Evolutionary conservation across 495 filamentous ascomycete genomes (phyloP).

Genomic region (Glutinoglossum americanum): DNA sequence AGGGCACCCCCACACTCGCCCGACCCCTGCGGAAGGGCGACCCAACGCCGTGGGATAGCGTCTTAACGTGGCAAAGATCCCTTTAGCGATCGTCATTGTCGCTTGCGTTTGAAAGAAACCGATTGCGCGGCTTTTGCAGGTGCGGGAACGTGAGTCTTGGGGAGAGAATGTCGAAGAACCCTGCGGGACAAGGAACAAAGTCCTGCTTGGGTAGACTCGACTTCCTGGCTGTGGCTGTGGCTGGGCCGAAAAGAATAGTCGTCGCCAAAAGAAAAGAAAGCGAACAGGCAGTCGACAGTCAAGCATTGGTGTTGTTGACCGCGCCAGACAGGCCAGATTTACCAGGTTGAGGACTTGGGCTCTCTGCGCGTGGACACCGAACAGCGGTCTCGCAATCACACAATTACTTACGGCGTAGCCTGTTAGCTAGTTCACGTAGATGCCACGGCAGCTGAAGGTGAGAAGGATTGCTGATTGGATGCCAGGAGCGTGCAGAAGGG

Average conservation of each 20-base stretch:
- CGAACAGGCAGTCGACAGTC: too few relatives aligned
- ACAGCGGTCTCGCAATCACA: background rate
- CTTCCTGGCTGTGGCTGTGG: too few relatives aligned
- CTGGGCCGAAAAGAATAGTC: too few relatives aligned
- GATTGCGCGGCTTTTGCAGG: background rate
- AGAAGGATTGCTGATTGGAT: background rate
- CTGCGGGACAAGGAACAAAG: too few relatives aligned
- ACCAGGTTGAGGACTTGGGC: too few relatives aligned
- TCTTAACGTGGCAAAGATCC: background rate
- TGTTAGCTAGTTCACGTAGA: background rate
- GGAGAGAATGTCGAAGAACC: too few relatives aligned
- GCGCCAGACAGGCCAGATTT: background rate
- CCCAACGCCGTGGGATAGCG: conserved; percentile 1
- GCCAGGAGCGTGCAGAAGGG: background rate
- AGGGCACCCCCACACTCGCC: background rate
- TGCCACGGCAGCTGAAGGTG: background rate
- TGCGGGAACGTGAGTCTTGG: background rate
- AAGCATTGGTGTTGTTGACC: too few relatives aligned
- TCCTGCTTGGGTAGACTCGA: too few relatives aligned
- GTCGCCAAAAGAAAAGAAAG: too few relatives aligned
- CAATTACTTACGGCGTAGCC: background rate
- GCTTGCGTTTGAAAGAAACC: background rate
- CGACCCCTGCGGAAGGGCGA: background rate
- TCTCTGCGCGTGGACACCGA: background rate
- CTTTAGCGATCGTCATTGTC: background rate